Evolutionary conservation across 805 yeast species (phyloP).

Genomic region (Candida oleophila): DNA sequence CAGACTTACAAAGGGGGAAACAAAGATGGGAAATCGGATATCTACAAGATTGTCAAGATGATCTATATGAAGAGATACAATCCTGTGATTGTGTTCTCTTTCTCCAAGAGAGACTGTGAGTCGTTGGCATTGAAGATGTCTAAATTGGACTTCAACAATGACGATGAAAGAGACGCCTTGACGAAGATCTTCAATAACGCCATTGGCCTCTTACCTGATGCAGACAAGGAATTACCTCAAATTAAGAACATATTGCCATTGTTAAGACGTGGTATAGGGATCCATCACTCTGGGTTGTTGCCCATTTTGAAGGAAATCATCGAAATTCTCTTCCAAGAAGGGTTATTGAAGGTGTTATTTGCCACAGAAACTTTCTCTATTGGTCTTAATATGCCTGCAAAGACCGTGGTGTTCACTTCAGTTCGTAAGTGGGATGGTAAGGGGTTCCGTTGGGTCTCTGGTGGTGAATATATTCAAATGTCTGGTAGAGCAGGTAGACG

Average conservation of each 20-base stretch:
- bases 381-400: constrained; percentile 95
- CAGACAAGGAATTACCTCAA: constrained; percentile 91
- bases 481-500: constrained; percentile 99
- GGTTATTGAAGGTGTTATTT: constrained; percentile 87
- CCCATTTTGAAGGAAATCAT: constrained; percentile 94
- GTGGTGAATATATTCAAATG: constrained; percentile 99
- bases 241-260: constrained; percentile 88
- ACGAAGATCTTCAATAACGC: constrained; percentile 91
- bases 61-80: constrained; percentile 95
- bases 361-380: constrained; percentile 99
- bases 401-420: constrained; percentile 96
- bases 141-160: constrained; percentile 88
- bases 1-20: constrained; percentile 87
- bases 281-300: constrained; percentile 94
- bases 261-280: constrained; percentile 93
- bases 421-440: constrained; percentile 98
- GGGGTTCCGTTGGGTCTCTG: constrained; percentile 98
- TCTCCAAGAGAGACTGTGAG: constrained; percentile 96
- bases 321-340: constrained; percentile 96
- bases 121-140: constrained; percentile 92
- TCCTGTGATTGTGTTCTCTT: constrained; percentile 98
- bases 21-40: constrained; percentile 76
- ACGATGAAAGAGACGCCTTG: constrained; percentile 89
- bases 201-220: constrained; percentile 79
- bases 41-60: constrained; percentile 95